Evolutionary conservation across 202 grass and related monocot genomes (phyloP), one percentile per base, ranked within the genome.

Genomic region (Brachypodium distachyon): DNA sequence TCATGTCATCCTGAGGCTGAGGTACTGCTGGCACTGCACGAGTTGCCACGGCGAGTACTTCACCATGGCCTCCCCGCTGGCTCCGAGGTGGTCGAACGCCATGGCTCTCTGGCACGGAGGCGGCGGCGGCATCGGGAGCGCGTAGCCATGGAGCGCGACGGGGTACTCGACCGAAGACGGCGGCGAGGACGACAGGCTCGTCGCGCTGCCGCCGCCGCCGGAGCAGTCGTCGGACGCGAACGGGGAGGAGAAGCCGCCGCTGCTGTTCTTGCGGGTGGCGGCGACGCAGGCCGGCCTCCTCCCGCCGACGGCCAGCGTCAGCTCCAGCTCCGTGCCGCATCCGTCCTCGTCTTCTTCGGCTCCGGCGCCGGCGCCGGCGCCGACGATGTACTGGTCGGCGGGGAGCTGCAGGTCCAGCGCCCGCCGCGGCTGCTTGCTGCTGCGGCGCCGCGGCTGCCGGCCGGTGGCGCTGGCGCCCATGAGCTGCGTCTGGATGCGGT

Each of bases 1-100:
- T 89, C 73, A 92, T 77, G 83, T 96, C 92, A 92, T 95, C 78
- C 87, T 89, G 50, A 95, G 92, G 83, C 86, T 95, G 67, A 95
- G 84, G 25, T 80, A 84, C 44, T 84, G 82, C 47, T 88, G 81
- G 73, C 86, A 92, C 71, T 96, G 92, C 70, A 82, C 32, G 53
- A 96, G 87, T 42, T 69, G 66, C 92, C 89, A 96, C 44, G 92
- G 89, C 27, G 89, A 79, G 87, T 93, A 81, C 76, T 93, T 80
- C 76, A 39, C 66, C 79, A 68, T 44, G 5, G 62, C 81, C 34
- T 81, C 59, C 5, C n/a, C n/a, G n/a, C n/a, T n/a, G n/a, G 81
- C 96, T 18, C 90, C 85, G 14, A 79, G 74, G 21, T 83, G 74
- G 33, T 86, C 84, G 51, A 96, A 89, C 9, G 74, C 60, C 81